Conservation (phyloP, 345 rosid species). For the Leavenworthia alabamica region DNA sequence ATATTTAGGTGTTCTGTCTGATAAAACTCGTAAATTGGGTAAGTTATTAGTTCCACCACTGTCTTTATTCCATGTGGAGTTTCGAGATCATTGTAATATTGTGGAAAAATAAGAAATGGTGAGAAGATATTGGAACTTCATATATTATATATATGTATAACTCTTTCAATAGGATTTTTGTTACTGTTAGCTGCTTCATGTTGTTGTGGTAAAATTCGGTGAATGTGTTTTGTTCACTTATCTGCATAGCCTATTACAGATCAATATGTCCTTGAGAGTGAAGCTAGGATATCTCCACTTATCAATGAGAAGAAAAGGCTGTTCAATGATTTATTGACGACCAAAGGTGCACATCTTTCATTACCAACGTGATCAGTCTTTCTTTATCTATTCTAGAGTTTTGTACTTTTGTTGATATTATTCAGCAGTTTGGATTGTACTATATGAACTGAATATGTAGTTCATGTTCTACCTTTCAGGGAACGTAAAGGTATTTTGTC, state of each 20-base stretch:
- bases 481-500: constrained; percentile 55
- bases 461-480: constrained; percentile 43
- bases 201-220: neutral
- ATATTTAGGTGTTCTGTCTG: constrained; percentile 86
- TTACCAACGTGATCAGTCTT: constrained; percentile 6
- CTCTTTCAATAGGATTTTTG: neutral
- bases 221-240: constrained; percentile 24
- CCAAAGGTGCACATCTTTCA: constrained; percentile 55
- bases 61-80: neutral
- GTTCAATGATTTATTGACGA: constrained; percentile 79
- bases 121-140: too few species aligned
- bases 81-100: neutral
- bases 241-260: constrained; percentile 44
- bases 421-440: neutral
- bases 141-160: too few species aligned
- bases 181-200: neutral
- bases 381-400: neutral
- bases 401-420: neutral
- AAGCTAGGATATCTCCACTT: constrained; percentile 87
- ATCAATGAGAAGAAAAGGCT: constrained; percentile 81
- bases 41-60: constrained; percentile 2
- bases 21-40: constrained; percentile 76
- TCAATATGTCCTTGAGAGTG: constrained; percentile 75
- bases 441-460: constrained; percentile 4
- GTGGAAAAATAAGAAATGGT: neutral